These are phyloP conservation scores for maize (Zea mays) DNA, from an alignment of 176 grass and related monocot genomes.

Conservation along the genomic window Zm-B73-REFERENCE-NAM-5.0 NC_050097.1:210336501-210337000, in stretches of 20 bases:
- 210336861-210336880: neutral
- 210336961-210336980: neutral
- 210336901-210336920: neutral
- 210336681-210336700: too few species aligned
- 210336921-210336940: neutral
- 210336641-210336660: too few species aligned
- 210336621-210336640: too few species aligned
- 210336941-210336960: neutral
- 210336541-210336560: neutral
- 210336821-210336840: neutral
- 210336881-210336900: neutral
- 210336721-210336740: too few species aligned
- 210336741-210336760: too few species aligned
- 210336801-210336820: too few species aligned
- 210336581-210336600: neutral
- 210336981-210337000: constrained; percentile 28
- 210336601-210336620: too few species aligned
- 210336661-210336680: too few species aligned
- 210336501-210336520: neutral
- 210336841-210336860: neutral
- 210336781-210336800: too few species aligned
- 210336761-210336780: too few species aligned
- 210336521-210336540: neutral
- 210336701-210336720: too few species aligned
- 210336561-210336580: neutral